Evolutionary conservation across 2,329 filamentous ascomycete genomes (phyloP).

Genomic region (Colletotrichum paranaense): DNA sequence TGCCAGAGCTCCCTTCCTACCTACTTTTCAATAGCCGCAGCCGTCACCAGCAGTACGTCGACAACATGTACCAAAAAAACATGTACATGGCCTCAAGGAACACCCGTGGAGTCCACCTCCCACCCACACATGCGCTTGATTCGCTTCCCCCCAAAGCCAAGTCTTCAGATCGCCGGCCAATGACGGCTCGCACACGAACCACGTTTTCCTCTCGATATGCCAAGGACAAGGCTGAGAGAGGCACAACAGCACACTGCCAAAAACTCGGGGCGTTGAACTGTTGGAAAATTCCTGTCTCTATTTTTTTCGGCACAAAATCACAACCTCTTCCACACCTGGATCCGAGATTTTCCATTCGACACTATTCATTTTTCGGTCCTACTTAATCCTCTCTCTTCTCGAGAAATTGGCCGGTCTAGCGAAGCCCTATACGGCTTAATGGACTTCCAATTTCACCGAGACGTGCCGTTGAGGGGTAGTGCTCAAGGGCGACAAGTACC

Average conservation of each 20-base stretch:
- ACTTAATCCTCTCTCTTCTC: neutral
- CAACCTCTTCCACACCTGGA: neutral
- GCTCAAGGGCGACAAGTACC: neutral
- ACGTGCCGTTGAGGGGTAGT: neutral
- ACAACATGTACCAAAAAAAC: neutral
- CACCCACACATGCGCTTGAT: neutral
- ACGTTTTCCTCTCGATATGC: constrained; percentile 40
- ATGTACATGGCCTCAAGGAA: constrained; percentile 24
- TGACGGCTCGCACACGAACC: constrained; percentile 35
- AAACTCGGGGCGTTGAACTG: neutral
- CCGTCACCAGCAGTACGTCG: neutral
- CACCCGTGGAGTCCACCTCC: constrained; percentile 13
- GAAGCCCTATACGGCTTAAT: neutral
- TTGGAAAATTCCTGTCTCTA: neutral
- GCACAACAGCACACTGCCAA: neutral
- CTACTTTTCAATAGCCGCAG: neutral
- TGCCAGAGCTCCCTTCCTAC: neutral
- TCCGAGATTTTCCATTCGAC: neutral
- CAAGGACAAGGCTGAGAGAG: constrained; percentile 41
- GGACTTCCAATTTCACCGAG: constrained; percentile 1
- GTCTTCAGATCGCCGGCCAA: constrained; percentile 37
- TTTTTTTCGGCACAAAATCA: neutral
- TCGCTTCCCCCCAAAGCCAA: constrained; percentile 23
- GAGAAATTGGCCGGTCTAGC: neutral
- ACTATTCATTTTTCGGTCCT: neutral